A percentile compares a stretch with the other conserved stretches of the same genome.
Evolutionary conservation across 2,329 filamentous ascomycete species (phyloP).

Genomic region (Alternaria ethzedia): DNA sequence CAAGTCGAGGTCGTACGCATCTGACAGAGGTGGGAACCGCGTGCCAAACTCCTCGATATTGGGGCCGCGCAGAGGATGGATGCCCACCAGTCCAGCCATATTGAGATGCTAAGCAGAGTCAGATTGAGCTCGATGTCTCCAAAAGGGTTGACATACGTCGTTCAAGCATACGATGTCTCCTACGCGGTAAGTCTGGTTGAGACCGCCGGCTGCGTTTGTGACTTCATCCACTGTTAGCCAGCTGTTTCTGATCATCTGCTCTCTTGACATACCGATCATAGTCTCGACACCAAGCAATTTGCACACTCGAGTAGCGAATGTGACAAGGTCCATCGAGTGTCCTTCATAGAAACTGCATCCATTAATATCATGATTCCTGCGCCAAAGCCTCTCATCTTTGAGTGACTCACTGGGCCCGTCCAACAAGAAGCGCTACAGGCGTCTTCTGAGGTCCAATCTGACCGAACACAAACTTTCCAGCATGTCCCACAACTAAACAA

Average conservation of each 20-base stretch:
- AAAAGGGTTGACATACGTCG: constrained; percentile 56
- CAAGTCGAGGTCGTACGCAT: constrained; percentile 69
- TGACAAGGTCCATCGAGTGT: constrained; percentile 66
- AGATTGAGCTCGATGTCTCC: constrained; percentile 4
- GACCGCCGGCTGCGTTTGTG: constrained; percentile 70
- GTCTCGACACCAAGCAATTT: constrained; percentile 66
- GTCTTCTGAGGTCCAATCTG: constrained; percentile 60
- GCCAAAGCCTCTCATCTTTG: neutral
- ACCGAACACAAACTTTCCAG: constrained; percentile 69
- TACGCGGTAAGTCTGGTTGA: constrained; percentile 68
- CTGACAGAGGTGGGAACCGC: constrained; percentile 68
- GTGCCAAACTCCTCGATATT: constrained; percentile 68
- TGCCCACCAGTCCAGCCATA: constrained; percentile 65
- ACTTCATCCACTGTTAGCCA: constrained; percentile 49
- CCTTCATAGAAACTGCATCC: constrained; percentile 69
- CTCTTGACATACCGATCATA: constrained; percentile 57
- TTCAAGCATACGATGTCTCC: constrained; percentile 71
- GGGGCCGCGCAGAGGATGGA: constrained; percentile 66
- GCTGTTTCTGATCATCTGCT: neutral
- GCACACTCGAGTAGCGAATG: constrained; percentile 70
- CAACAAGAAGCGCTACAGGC: constrained; percentile 68
- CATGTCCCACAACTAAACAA: constrained; percentile 62
- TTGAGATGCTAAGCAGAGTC: constrained; percentile 62
- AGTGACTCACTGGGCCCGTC: constrained; percentile 66
- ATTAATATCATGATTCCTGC: constrained; percentile 17